These are phyloP conservation scores for Ambrosia trifida DNA, from an alignment of 129 eudicot genomes.

Conservation along the genomic window DNA sequence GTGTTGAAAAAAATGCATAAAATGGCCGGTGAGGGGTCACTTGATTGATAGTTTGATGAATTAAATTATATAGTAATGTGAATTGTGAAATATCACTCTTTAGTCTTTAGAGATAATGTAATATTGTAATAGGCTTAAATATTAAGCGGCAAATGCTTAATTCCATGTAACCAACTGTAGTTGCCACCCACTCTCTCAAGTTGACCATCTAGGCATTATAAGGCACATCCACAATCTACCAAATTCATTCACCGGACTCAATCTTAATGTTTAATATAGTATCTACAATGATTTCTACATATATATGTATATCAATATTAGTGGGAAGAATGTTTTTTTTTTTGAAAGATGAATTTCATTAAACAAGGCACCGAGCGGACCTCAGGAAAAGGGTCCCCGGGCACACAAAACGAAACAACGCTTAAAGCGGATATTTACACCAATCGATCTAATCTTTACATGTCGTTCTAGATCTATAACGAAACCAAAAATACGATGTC, in stretches of 20 bases:
- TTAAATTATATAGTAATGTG: background rate
- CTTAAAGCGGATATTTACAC: too few relatives aligned
- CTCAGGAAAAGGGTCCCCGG: too few relatives aligned
- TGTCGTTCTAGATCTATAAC: too few relatives aligned
- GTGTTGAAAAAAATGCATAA: slow-evolving; percentile 4
- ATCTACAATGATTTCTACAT: background rate
- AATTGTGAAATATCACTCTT: background rate
- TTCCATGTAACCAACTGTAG: slow-evolving; percentile 12
- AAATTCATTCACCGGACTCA: slow-evolving; percentile 18
- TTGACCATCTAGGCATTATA: slow-evolving; percentile 2
- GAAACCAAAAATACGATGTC: too few relatives aligned
- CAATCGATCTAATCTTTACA: too few relatives aligned
- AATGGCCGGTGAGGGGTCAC: background rate
- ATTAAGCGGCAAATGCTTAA: slow-evolving; percentile 7
- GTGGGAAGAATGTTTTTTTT: too few relatives aligned
- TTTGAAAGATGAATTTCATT: too few relatives aligned
- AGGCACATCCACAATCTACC: slow-evolving; percentile 5
- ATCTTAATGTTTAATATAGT: background rate
- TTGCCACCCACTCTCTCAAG: slow-evolving; percentile 7
- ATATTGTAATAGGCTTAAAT: background rate
- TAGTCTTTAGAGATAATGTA: background rate
- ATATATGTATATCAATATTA: background rate
- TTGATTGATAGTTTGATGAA: too few relatives aligned
- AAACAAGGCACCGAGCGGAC: too few relatives aligned
- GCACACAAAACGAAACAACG: too few relatives aligned